A percentile compares a stretch with the other conserved stretches of the same genome.
These are phyloP conservation scores for Botrytis porri DNA, from an alignment of 2,329 filamentous ascomycete genomes.

Conservation along the genomic window DNA sequence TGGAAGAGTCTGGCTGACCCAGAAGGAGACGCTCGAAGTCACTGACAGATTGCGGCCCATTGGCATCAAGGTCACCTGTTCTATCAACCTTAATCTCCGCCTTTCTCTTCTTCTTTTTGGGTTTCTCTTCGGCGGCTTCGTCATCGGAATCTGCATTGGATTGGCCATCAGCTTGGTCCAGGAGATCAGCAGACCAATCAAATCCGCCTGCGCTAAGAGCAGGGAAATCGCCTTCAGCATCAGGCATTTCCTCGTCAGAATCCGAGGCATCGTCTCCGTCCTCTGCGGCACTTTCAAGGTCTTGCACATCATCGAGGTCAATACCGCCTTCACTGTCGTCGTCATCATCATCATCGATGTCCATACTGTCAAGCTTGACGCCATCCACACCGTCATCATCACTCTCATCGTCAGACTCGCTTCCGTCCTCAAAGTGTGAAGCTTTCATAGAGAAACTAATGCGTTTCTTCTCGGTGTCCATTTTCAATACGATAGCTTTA, in stretches of 20 bases:
- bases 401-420: slow-evolving; percentile 47
- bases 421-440: slow-evolving; percentile 73
- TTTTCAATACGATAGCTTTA: slow-evolving; percentile 81
- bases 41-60: slow-evolving; percentile 83
- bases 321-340: slow-evolving; percentile 42
- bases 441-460: slow-evolving; percentile 92
- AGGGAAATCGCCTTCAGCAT: slow-evolving; percentile 36
- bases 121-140: slow-evolving; percentile 40
- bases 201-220: slow-evolving; percentile 75
- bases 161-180: slow-evolving; percentile 49
- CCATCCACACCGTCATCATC: slow-evolving; percentile 48
- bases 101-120: slow-evolving; percentile 69
- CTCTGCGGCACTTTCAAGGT: slow-evolving; percentile 42
- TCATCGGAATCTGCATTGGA: slow-evolving; percentile 47
- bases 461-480: slow-evolving; percentile 71
- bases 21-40: slow-evolving; percentile 94
- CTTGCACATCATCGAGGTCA: slow-evolving; percentile 40
- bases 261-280: slow-evolving; percentile 27
- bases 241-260: slow-evolving; percentile 39
- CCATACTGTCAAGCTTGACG: slow-evolving; percentile 41
- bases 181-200: slow-evolving; percentile 76
- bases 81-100: slow-evolving; percentile 78
- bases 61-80: slow-evolving; percentile 85
- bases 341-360: slow-evolving; percentile 48
- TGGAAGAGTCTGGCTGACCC: slow-evolving; percentile 87